Evolutionary conservation across 129 eudicot genomes (phyloP), one percentile per base, ranked within the genome.

Genomic region (Flaveria bidentis): DNA sequence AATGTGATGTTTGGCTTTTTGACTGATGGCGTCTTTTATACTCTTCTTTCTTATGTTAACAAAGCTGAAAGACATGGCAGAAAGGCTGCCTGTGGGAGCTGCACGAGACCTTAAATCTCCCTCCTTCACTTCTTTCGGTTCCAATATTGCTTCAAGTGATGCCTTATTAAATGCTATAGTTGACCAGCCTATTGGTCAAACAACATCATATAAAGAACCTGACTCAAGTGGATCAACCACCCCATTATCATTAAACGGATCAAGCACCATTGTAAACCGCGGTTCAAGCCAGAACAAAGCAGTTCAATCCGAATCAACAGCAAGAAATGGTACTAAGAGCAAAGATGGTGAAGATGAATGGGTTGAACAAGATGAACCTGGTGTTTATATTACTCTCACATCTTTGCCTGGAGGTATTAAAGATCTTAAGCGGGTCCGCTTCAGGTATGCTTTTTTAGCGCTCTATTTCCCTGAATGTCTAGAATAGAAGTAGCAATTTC

Each of bases 1-100:
- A 1, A 14, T 62, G 44, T 4, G 30, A 14, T 30, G 39, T 60
- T 60, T 60, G 42, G 26, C 17, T 26, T 63, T 30, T 63, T 63
- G 45, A 33, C 69, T 63, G 45, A 28, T 28, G 23, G 14, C 26
- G 22, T 23, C 15, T 50, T 26, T 75, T 60, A 63, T 30, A 63
- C 56, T 85, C 26, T 69, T 45, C 5, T 4, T 71, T 47, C 78
- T 30, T 56, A 45, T 76, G 71, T 62, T 18, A 66, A 51, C 72
- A 78, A 58, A 93, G 98, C 85, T 93, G 69, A 93, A 93, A 86
- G 96, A 93, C 85, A 88, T 93, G 96, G 98, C 98, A 13, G 98
- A 93, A 80, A 82, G 92, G 76, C 84, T 90, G 80, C 98, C 98
- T 15, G 96, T 90, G 73, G 98, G 96, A 79, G 84, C 96, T 66